Base-by-base conservation (phyloP, 805 yeast species). In the Barnettozyma siamensis region DNA sequence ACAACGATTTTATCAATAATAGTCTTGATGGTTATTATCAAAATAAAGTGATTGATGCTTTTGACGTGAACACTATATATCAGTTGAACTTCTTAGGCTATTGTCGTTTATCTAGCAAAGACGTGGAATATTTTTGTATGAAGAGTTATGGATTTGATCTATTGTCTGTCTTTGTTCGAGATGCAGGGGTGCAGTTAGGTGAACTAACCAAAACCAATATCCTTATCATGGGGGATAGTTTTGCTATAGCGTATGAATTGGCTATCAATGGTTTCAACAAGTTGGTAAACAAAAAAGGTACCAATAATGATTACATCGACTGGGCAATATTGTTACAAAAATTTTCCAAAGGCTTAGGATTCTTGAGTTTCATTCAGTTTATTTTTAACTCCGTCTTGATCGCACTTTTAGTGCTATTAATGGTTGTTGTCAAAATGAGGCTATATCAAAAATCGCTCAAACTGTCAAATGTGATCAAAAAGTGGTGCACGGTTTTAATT, bases 161-260 rank as follows among this genome's bases (percentile, higher is more conserved):
- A 13, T 57, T 72, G 8, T 61, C 74, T 7, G 69, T 70, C 12
- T 56, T 75, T 13, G 62, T 75, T 10, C 63, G 69, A 42, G 83
- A 77, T 55, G 64, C 78, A 11, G 78, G 76, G 4, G 59, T 58
- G 3, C 76, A 70, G 46, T 56, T 73, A 31, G 72, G 69, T 9
- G 53, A 55, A 20, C 54, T 69, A 20, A 66, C 77, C 4, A 60
- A 62, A 36, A 64, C 69, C 6, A 64, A 71, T 46, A 59, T 71
- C 5, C 56, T 55, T 3, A 54, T 51, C 10, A 56, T 70, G 47
- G 72, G 75, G 3, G 59, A 66, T 17, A 62, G 72, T 19, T 61
- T 73, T 43, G 68, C 65, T 12, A 48, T 57, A 10, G 66, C 70
- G 1, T 72, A 68, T 51, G 63, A 64, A 17, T 58, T 62, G 18